phyloP scores from a whole-genome alignment of 768 basidiomycete genomes.

The Aureoboletus auriporus region DNA sequence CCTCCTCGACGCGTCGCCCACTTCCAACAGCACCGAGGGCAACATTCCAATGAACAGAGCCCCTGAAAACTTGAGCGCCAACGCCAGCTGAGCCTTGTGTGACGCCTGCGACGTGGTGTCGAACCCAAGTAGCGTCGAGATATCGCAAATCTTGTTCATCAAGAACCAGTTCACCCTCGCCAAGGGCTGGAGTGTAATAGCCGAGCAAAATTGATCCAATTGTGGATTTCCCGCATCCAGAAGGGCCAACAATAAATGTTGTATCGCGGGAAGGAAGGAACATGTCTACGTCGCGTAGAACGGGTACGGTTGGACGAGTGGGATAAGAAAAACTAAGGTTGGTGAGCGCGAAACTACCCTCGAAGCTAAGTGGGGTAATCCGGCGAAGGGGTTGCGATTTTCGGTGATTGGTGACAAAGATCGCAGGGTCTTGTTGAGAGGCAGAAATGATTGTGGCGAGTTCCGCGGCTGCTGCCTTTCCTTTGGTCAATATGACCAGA shows the following conservation, averaged over 20 bases:
- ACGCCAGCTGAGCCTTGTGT: constrained; percentile 64
- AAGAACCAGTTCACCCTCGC: constrained; percentile 60
- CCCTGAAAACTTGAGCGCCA: constrained; percentile 56
- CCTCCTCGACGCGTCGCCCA: constrained; percentile 42
- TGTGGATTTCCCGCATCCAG: constrained; percentile 77
- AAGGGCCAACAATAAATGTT: constrained; percentile 77
- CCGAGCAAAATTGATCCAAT: constrained; percentile 62
- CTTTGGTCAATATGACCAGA: constrained; percentile 60
- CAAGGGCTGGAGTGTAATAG: constrained; percentile 59
- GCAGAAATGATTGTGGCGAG: constrained; percentile 18
- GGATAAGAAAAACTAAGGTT: constrained; percentile 71
- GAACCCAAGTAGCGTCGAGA: constrained; percentile 69
- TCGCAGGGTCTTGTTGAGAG: constrained; percentile 34
- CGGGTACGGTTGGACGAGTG: constrained; percentile 58
- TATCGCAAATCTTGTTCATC: constrained; percentile 80
- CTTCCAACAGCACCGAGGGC: constrained; percentile 66
- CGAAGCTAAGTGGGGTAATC: constrained; percentile 60
- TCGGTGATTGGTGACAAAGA: constrained; percentile 17
- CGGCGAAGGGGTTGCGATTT: constrained; percentile 44
- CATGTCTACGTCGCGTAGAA: constrained; percentile 55
- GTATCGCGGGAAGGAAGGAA: constrained; percentile 70
- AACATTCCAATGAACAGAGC: constrained; percentile 81
- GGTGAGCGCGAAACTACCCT: constrained; percentile 64
- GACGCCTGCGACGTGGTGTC: constrained; percentile 69
- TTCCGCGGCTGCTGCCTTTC: constrained; percentile 48